A percentile compares a stretch with the other conserved stretches of the same genome.
Conservation (phyloP, 345 rosid species). For the Eutrema yunnanense region DNA sequence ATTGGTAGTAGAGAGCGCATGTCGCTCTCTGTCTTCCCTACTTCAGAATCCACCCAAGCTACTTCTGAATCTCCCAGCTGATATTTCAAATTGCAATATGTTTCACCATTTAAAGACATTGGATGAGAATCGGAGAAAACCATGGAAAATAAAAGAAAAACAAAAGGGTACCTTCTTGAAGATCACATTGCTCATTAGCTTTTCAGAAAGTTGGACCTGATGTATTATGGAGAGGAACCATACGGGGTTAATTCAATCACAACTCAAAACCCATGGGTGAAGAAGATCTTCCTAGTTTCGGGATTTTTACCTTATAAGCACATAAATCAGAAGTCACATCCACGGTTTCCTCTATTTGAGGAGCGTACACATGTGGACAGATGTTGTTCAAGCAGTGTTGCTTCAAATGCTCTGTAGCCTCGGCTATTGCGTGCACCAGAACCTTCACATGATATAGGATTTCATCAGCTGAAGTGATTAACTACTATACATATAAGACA, state of each 20-base stretch:
- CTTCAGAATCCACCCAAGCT: constrained; percentile 90
- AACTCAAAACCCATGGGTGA: neutral
- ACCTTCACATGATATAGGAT: constrained; percentile 42
- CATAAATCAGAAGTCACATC: constrained; percentile 96
- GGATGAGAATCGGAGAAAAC: neutral
- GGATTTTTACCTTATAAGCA: constrained; percentile 73
- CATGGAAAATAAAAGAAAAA: neutral
- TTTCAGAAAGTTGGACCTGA: constrained; percentile 94
- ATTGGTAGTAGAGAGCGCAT: constrained; percentile 62
- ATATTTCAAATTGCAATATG: neutral
- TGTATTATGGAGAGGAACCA: constrained; percentile 16
- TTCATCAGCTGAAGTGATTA: neutral
- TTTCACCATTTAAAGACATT: neutral
- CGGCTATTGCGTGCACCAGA: constrained; percentile 95
- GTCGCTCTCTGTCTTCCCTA: constrained; percentile 77
- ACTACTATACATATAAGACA: neutral
- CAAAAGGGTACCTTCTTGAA: constrained; percentile 65
- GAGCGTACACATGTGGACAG: constrained; percentile 90
- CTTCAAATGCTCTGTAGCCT: constrained; percentile 95
- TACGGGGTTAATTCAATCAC: constrained; percentile 3
- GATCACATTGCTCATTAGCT: constrained; percentile 92
- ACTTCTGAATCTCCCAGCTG: constrained; percentile 93
- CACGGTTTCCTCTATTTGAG: constrained; percentile 81
- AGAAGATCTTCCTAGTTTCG: neutral
- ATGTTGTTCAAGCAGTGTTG: constrained; percentile 82